phyloP scores from a whole-genome alignment of 371 early-diverging fungal species.

The Catenaria anguillulae region DNA sequence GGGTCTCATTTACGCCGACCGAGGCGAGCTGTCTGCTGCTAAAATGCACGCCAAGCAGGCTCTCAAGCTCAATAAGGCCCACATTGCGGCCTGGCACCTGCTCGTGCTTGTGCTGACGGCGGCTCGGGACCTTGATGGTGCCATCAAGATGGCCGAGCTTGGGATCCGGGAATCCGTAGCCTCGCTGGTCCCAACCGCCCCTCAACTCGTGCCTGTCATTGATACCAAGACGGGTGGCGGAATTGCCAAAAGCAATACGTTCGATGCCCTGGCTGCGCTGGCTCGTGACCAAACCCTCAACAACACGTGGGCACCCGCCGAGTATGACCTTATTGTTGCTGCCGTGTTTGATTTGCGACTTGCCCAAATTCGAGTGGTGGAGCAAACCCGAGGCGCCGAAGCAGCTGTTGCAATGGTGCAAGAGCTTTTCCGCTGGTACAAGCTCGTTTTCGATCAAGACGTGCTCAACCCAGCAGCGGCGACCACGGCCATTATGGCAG shows the following conservation, averaged over 20 bases:
- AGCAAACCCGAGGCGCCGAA: neutral
- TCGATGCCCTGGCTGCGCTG: neutral
- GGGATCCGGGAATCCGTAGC: conserved; percentile 2
- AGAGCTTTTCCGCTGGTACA: conserved; percentile 7
- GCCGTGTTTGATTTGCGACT: neutral
- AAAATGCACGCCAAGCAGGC: neutral
- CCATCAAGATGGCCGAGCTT: neutral
- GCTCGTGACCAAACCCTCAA: neutral
- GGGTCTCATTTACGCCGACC: neutral
- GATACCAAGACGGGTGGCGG: neutral
- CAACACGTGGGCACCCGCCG: neutral
- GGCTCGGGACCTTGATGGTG: neutral
- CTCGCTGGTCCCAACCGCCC: neutral
- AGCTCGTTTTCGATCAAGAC: neutral
- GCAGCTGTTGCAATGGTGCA: neutral
- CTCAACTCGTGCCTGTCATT: neutral
- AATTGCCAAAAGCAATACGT: neutral
- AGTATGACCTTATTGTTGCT: neutral
- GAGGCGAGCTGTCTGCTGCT: neutral
- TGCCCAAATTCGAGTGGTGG: neutral
- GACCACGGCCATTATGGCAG: neutral
- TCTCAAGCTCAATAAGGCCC: neutral
- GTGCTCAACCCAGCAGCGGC: neutral
- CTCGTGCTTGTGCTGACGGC: conserved; percentile 5
- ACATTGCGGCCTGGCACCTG: conserved; percentile 4